Evolutionary conservation across 2,329 filamentous ascomycete genomes (phyloP).

Genomic region (Cladophialophora bantiana): DNA sequence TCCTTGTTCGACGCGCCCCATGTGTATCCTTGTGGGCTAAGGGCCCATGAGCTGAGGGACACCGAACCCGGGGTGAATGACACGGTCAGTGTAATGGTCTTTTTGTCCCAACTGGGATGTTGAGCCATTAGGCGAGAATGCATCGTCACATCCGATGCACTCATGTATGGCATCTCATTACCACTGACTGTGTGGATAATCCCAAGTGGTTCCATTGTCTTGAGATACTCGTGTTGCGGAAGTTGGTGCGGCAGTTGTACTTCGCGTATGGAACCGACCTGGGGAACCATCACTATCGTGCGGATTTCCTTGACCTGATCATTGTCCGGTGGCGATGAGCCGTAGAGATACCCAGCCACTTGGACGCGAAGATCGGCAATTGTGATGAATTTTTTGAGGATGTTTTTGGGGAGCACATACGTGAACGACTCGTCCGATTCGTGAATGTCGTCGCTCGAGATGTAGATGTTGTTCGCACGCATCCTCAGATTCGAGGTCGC

Average conservation of each 20-base stretch:
- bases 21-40: slow-evolving; percentile 91
- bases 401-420: slow-evolving; percentile 99
- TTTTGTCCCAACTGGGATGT: slow-evolving; percentile 82
- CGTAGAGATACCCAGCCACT: slow-evolving; percentile 94
- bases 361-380: slow-evolving; percentile 96
- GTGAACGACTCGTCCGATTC: slow-evolving; percentile 83
- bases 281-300: slow-evolving; percentile 96
- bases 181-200: slow-evolving; percentile 95
- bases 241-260: slow-evolving; percentile 89
- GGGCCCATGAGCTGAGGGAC: slow-evolving; percentile 88
- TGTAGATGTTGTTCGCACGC: slow-evolving; percentile 96
- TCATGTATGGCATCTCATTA: slow-evolving; percentile 96
- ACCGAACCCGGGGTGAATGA: slow-evolving; percentile 97
- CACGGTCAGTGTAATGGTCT: slow-evolving; percentile 92
- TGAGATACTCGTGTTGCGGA: slow-evolving; percentile 89
- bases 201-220: slow-evolving; percentile 85
- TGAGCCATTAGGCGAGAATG: slow-evolving; percentile 88
- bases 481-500: slow-evolving; percentile 95
- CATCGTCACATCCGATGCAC: slow-evolving; percentile 89
- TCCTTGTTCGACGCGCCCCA: slow-evolving; percentile 98
- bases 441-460: slow-evolving; percentile 92
- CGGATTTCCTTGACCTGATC: slow-evolving; percentile 96
- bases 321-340: slow-evolving; percentile 89
- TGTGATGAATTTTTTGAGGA: slow-evolving; percentile 96
- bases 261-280: slow-evolving; percentile 91